Percentiles rank a stretch among this genome's conserved stretches.
phyloP scores from a whole-genome alignment of 1,284 basidiomycete species.

The Cutaneotrichosporon dermatis region DNA sequence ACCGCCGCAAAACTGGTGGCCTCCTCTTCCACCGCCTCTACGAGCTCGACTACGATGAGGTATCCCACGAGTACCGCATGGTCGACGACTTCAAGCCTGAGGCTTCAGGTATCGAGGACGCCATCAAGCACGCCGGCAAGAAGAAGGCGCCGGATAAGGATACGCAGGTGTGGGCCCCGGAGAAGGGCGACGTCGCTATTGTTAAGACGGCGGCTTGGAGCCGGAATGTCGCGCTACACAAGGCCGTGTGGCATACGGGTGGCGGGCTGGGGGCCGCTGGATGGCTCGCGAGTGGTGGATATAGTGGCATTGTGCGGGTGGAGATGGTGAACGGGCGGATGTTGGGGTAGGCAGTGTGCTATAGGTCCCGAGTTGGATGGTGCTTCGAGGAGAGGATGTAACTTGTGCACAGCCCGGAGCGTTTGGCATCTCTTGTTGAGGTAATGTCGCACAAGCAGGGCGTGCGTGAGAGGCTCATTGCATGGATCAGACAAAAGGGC shows the following conservation, averaged over 20 bases:
- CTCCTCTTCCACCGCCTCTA: slow-evolving; percentile 73
- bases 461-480: no score
- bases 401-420: no score
- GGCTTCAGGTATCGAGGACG: slow-evolving; percentile 46
- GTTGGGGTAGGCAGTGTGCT: background rate
- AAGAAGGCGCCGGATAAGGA: slow-evolving; percentile 11
- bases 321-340: slow-evolving; percentile 57
- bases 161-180: background rate
- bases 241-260: slow-evolving; percentile 71
- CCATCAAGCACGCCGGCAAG: slow-evolving; percentile 15
- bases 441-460: no score
- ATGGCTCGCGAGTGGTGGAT: slow-evolving; percentile 70
- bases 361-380: no score
- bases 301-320: slow-evolving; percentile 75
- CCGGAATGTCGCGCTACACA: slow-evolving; percentile 65
- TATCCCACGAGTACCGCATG: slow-evolving; percentile 69
- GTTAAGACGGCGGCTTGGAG: slow-evolving; percentile 63
- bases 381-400: no score
- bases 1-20: slow-evolving; percentile 54
- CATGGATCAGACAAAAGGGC: no score
- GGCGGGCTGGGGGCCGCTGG: slow-evolving; percentile 63
- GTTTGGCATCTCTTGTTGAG: no score
- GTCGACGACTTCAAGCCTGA: slow-evolving; percentile 74
- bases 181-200: slow-evolving; percentile 10
- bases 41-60: slow-evolving; percentile 77